Evolutionary conservation across 768 basidiomycete genomes (phyloP), one percentile per base, ranked within the genome.

Genomic region (Mycena haematopus): DNA sequence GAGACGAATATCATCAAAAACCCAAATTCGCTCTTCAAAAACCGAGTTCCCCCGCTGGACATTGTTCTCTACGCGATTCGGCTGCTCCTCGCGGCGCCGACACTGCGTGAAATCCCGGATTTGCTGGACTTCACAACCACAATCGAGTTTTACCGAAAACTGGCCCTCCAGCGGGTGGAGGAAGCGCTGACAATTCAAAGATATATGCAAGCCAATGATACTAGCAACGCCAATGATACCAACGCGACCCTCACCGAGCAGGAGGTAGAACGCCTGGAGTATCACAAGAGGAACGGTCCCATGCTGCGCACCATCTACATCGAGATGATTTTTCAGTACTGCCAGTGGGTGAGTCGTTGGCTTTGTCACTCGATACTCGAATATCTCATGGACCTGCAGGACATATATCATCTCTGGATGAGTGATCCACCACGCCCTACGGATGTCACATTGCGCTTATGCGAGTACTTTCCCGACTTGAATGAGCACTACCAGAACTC

Each of bases 391-490:
- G 52, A 40, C 25, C 31, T 2, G 25, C 42, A 63, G 62, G 52
- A 67, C 58, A 64, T 67, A 11, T 67, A 67, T 46, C 38, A n/a
- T n/a, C n/a, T n/a, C n/a, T n/a, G n/a, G n/a, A n/a, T n/a, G n/a
- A n/a, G n/a, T n/a, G n/a, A n/a, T n/a, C n/a, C n/a, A 42, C 56
- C 66, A 3, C 25, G 52, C 54, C 10, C 56, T 1, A 36, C 66
- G 15, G 62, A 57, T 38, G 52, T 51, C 13, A 57, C 53, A 5
- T 10, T 54, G 38, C 66, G 59, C 56, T 31, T 67, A 27, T 60
- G 55, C 58, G 62, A 67, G 42, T 67, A 67, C 58, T 67, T 62
- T 50, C 66, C 66, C 45, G 40, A 27, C 52, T 24, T n/a, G n/a
- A n/a, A n/a, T n/a, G n/a, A n/a, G n/a, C n/a, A n/a, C n/a, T n/a